A percentile compares a stretch with the other conserved stretches of the same genome.
These are phyloP conservation scores for Eucalyptus pauciflora DNA, from an alignment of 345 rosid species.

Conservation along the genomic window DNA sequence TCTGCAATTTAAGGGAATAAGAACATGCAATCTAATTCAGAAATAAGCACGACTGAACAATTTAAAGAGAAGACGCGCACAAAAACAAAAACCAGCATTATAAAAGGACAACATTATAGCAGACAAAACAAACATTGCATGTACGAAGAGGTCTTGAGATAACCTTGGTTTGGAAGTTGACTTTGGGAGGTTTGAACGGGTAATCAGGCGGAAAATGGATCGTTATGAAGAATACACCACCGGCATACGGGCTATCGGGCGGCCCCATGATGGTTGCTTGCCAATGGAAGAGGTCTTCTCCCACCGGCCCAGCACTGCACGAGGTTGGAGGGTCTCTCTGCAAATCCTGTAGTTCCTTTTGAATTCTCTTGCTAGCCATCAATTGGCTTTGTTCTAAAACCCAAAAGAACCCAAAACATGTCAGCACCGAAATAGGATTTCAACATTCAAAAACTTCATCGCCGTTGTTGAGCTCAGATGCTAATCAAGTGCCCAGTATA, in stretches of 20 bases:
- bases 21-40: not conserved
- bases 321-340: slow-evolving; percentile 10
- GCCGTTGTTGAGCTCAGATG: not conserved
- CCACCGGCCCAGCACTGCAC: slow-evolving; percentile 7
- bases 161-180: slow-evolving; percentile 9
- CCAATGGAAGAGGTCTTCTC: slow-evolving; percentile 11
- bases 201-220: slow-evolving; percentile 7
- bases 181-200: slow-evolving; percentile 10
- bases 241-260: slow-evolving; percentile 1
- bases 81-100: not conserved
- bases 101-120: not conserved
- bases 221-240: slow-evolving; percentile 5
- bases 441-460: not conserved
- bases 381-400: not conserved
- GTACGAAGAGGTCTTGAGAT: not conserved
- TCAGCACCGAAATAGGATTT: not conserved
- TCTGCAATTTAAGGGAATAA: not conserved
- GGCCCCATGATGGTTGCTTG: slow-evolving; percentile 12
- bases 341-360: slow-evolving; percentile 10
- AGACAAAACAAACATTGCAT: not conserved
- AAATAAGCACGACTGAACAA: not conserved
- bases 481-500: not conserved
- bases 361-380: slow-evolving; percentile 12
- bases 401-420: not conserved
- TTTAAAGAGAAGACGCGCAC: not conserved